Base-by-base conservation (phyloP, 176 grass and related monocot species). In the Miscanthus lutarioriparius region DNA sequence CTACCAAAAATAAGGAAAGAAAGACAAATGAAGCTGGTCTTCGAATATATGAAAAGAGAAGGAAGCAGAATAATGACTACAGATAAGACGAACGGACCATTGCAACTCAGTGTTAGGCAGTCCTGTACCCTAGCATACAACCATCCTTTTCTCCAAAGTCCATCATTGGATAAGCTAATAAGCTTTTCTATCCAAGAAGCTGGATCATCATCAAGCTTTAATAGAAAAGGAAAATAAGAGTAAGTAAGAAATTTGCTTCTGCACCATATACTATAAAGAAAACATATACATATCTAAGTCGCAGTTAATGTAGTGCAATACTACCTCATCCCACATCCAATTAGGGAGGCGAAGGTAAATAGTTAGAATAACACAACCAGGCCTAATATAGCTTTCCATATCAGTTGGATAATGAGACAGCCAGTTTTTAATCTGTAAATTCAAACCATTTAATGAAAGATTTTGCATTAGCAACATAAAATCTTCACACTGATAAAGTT, bases 371-470 rank as follows among this genome's bases (percentile, higher is more conserved):
- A 98, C 82, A 82, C 95, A 98, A 15, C 95, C 95, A 56, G 95
- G 95, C 85, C 87, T 95, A n/a, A 98, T 95, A 80, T 95, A 95
- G 82, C 95, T 98, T 53, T 98, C 95, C 82, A 98, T 85, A 48
- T 95, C 95, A 73, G 77, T 91, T 76, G 95, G 95, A 36, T 43
- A 94, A 67, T 93, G 77, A 16, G 95, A 98, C 33, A 98, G 72
- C 95, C 92, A 98, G 72, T 91, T 80, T 71, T 91, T 78, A 78
- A 93, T 84, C 91, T 93, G 83, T 40, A 87, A 74, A 81, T 70
- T 67, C 14, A 72, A 88, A 77, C 2, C 26, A 80, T 71, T 78
- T 74, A 41, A 23, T 74, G 25, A 39, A 86, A 80, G 19, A 49
- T 2, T 79, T 20, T 26, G 58, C 17, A 77, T 30, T 33, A 68